Evolutionary conservation across 805 yeast genomes (phyloP), one percentile per base, ranked within the genome.

Genomic region (Wickerhamiella vanderwaltii): DNA sequence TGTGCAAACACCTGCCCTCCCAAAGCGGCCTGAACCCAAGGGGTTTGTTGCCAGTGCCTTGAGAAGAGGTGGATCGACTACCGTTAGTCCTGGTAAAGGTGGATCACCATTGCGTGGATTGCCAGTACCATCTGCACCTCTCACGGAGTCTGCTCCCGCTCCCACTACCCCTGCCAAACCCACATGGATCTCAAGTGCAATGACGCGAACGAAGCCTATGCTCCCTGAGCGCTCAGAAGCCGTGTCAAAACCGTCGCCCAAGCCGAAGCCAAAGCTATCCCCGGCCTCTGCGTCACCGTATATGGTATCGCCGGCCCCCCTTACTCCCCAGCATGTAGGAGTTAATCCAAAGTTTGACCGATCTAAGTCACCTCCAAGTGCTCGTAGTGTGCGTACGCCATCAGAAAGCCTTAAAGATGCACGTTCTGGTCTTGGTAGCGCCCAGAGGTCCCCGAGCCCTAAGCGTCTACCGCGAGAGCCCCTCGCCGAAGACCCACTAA

Each of bases 121-220:
- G 26, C 6, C 26, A 11, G 26, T 7, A 11, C 9, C 26, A 11
- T 23, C 26, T 23, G 26, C 26, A 23, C 9, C 26, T 11, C 11
- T 11, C 7, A 23, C 26, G 7, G 26, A 11, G 26, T 11, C 26
- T 7, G 26, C 26, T 23, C 26, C 26, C 26, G 9, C 26, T 23
- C 26, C 26, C 26, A 7, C n/a, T n/a, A n/a, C n/a, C n/a, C n/a
- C n/a, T n/a, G n/a, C 40, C n/a, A 37, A 37, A 13, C 40, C 40
- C 19, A 20, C 33, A 15, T 37, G 41, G 41, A 29, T 38, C 15
- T 38, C 41, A 16, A 38, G 41, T 12, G 40, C 40, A 20, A 38
- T 30, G 30, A 29, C 26, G 16, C 29, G 19, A 11, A 24, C 41
- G 16, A 37, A 37, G 34, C 41, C 41, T 4, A 19, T 29, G 29